Evolutionary conservation across 1,284 basidiomycete species (phyloP).

Genomic region (Cryptococcus sp.): DNA sequence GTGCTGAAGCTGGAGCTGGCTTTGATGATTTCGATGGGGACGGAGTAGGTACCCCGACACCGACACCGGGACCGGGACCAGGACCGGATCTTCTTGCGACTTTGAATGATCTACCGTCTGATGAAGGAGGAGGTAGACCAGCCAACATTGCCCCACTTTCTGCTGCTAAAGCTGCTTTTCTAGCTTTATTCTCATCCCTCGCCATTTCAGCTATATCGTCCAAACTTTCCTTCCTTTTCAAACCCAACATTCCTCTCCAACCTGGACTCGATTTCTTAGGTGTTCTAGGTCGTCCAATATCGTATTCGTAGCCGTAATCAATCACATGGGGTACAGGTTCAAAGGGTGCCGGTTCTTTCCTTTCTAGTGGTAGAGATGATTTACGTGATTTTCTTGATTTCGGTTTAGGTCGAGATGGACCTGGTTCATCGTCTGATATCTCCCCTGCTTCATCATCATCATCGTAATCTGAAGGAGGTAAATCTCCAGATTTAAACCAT

Average conservation of each 20-base stretch:
- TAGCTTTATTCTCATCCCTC: conserved; percentile 38
- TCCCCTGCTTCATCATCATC: conserved; percentile 13
- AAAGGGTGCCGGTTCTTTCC: conserved; percentile 19
- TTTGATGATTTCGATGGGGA: neutral
- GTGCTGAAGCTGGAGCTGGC: neutral
- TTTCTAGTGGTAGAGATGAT: neutral
- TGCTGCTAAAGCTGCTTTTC: conserved; percentile 38
- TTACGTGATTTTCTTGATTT: too few relatives aligned
- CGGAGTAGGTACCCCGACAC: neutral
- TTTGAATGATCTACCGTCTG: neutral
- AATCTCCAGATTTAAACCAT: conserved; percentile 12
- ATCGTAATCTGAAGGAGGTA: neutral
- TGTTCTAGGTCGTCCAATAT: too few relatives aligned
- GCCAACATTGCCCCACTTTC: conserved; percentile 38
- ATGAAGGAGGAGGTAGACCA: conserved; percentile 28
- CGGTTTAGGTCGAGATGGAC: conserved; percentile 13
- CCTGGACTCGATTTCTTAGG: neutral
- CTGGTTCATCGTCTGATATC: conserved; percentile 41
- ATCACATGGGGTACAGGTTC: conserved; percentile 3
- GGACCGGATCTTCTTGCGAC: neutral
- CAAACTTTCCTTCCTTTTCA: conserved; percentile 15
- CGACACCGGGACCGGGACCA: neutral
- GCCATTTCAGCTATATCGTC: conserved; percentile 23
- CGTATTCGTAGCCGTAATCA: conserved; percentile 2
- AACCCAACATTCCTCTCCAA: conserved; percentile 9